Conservation (phyloP, 1,139 yeast genomes). For the Yamadazyma blattariae region DNA sequence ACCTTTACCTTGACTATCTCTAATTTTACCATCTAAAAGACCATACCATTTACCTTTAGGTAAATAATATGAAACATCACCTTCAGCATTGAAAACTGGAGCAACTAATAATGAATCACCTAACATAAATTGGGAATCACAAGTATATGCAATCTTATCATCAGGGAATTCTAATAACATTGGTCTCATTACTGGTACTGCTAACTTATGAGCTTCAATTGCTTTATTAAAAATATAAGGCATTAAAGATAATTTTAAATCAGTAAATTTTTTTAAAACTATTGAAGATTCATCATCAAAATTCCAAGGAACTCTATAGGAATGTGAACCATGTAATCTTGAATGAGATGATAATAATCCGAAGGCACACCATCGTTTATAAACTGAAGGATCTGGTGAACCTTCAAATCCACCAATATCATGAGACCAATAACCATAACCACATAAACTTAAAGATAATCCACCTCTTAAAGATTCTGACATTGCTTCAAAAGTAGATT, state of each 20-base stretch:
- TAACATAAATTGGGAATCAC: constrained; percentile 29
- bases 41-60: constrained; percentile 33
- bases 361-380: constrained; percentile 37
- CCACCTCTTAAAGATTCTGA: constrained; percentile 35
- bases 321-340: constrained; percentile 30
- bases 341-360: constrained; percentile 35
- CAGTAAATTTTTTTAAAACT: constrained; percentile 27
- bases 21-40: constrained; percentile 24
- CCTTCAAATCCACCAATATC: constrained; percentile 41
- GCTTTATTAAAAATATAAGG: constrained; percentile 27
- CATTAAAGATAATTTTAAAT: constrained; percentile 28
- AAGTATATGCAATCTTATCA: constrained; percentile 19
- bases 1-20: constrained; percentile 19
- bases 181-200: constrained; percentile 30
- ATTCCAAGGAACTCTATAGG: constrained; percentile 37
- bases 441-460: constrained; percentile 25
- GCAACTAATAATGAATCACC: constrained; percentile 29
- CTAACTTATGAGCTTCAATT: constrained; percentile 21
- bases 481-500: constrained; percentile 35
- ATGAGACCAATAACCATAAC: constrained; percentile 37
- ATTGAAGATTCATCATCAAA: constrained; percentile 30
- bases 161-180: constrained; percentile 24
- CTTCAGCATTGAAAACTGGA: constrained; percentile 28
- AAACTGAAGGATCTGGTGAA: constrained; percentile 29
- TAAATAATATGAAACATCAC: constrained; percentile 25